Percentiles rank a stretch among this genome's conserved stretches.
phyloP scores from a whole-genome alignment of 441 rosid species.

The Erysimum cheiri region DNA sequence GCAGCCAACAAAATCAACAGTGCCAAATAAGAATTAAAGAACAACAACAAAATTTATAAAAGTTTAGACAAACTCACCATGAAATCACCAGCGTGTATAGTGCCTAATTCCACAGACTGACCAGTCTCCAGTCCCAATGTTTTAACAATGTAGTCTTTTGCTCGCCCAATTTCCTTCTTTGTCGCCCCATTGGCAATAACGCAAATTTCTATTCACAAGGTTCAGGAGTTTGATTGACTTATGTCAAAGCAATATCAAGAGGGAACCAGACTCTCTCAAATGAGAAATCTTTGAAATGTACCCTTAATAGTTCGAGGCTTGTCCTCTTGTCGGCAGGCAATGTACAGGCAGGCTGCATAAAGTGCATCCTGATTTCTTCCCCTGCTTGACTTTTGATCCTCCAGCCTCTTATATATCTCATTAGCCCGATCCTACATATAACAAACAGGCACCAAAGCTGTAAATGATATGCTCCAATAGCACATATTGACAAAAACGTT shows the following conservation, averaged over 20 bases:
- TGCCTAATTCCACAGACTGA: conserved; percentile 93
- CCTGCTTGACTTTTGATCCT: conserved; percentile 96
- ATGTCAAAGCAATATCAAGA: conserved; percentile 24
- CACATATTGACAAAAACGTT: not conserved
- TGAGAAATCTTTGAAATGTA: conserved; percentile 44
- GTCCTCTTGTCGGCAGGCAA: conserved; percentile 96
- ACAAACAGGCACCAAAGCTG: not conserved
- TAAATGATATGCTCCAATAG: not conserved
- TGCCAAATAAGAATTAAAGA: not conserved
- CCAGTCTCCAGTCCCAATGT: conserved; percentile 91
- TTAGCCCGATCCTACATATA: conserved; percentile 86
- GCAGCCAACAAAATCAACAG: conserved; percentile 11
- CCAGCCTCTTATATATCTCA: conserved; percentile 91
- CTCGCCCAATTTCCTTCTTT: conserved; percentile 97
- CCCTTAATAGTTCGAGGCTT: conserved; percentile 98
- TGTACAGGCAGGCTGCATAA: conserved; percentile 95
- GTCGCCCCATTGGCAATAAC: conserved; percentile 97
- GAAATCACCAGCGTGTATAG: conserved; percentile 96
- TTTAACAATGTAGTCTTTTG: conserved; percentile 96
- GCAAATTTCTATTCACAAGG: conserved; percentile 69
- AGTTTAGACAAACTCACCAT: conserved; percentile 57
- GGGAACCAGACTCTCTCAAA: conserved; percentile 21
- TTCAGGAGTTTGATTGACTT: conserved; percentile 26
- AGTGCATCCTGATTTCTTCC: conserved; percentile 98
- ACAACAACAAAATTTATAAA: not conserved